Evolutionary conservation across 1,284 basidiomycete species (phyloP).

Genomic region (Retiboletus fuscus): DNA sequence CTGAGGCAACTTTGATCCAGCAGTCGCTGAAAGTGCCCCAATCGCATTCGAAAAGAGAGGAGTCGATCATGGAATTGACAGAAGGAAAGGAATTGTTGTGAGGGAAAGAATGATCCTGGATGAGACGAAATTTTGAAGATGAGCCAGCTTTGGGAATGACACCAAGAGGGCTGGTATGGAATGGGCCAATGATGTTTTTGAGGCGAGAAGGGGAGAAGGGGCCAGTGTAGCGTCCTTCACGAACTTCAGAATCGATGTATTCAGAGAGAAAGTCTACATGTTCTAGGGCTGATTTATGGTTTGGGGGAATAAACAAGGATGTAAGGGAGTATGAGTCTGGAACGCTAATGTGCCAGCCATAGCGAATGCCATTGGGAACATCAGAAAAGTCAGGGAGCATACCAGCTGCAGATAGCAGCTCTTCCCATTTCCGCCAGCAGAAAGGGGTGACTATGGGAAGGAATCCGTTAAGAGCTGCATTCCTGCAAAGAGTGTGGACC

Average conservation of each 20-base stretch:
- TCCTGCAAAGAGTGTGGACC: background rate
- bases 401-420: background rate
- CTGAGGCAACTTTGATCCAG: conserved; percentile 25
- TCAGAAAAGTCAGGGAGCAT: conserved; percentile 13
- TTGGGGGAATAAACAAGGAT: conserved; percentile 14
- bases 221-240: background rate
- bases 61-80: conserved; percentile 46
- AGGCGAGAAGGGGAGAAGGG: conserved; percentile 10
- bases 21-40: conserved; percentile 49
- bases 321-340: background rate
- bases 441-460: conserved; percentile 27
- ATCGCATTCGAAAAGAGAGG: conserved; percentile 33
- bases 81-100: conserved; percentile 10
- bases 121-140: conserved; percentile 21
- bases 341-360: conserved; percentile 36
- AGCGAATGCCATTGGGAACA: conserved; percentile 26
- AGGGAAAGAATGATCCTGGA: conserved; percentile 43
- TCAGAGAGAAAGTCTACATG: conserved; percentile 7
- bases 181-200: conserved; percentile 34
- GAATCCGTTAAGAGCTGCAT: background rate
- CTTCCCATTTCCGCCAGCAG: conserved; percentile 20
- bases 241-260: conserved; percentile 11
- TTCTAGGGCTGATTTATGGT: conserved; percentile 26
- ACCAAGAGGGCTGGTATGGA: conserved; percentile 37
- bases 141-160: conserved; percentile 37